These are phyloP conservation scores for Globisporangium irregulare DNA, from an alignment of 352 stramenopile genomes.

Conservation along the genomic window DNA sequence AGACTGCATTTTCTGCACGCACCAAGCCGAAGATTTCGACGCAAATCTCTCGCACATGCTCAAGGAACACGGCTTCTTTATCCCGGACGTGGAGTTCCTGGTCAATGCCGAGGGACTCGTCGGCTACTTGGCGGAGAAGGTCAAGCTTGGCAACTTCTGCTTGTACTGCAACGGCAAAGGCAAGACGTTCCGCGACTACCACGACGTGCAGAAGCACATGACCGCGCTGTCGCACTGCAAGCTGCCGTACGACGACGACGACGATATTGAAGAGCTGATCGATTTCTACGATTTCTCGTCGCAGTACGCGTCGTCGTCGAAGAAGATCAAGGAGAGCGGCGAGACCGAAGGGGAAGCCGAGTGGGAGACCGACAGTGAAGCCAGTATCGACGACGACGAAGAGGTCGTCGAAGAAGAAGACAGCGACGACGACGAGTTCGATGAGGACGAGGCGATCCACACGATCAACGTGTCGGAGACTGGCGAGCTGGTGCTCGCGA, in stretches of 20 bases:
- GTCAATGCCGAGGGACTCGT: slow-evolving; percentile 89
- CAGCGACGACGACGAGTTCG: slow-evolving; percentile 42
- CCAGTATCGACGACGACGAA: slow-evolving; percentile 70
- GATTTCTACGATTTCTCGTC: slow-evolving; percentile 91
- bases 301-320: slow-evolving; percentile 50
- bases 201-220: slow-evolving; percentile 96
- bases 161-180: slow-evolving; percentile 94
- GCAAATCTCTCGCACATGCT: slow-evolving; percentile 89
- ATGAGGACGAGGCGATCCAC: slow-evolving; percentile 45
- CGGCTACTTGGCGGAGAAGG: slow-evolving; percentile 94
- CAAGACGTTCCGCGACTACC: slow-evolving; percentile 85
- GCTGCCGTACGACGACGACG: slow-evolving; percentile 87
- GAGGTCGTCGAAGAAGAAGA: slow-evolving; percentile 61
- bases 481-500: slow-evolving; percentile 85
- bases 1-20: slow-evolving; percentile 84
- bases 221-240: slow-evolving; percentile 89
- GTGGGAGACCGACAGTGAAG: slow-evolving; percentile 82
- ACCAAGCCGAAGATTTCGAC: slow-evolving; percentile 62
- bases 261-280: slow-evolving; percentile 87
- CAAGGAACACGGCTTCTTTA: slow-evolving; percentile 93
- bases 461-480: slow-evolving; percentile 83
- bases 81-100: slow-evolving; percentile 93
- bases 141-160: slow-evolving; percentile 94
- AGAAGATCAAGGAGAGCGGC: slow-evolving; percentile 23
- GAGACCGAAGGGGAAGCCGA: slow-evolving; percentile 42